Evolutionary conservation across 2,329 filamentous ascomycete genomes (phyloP).

Genomic region (Aphanoascus verrucosus): DNA sequence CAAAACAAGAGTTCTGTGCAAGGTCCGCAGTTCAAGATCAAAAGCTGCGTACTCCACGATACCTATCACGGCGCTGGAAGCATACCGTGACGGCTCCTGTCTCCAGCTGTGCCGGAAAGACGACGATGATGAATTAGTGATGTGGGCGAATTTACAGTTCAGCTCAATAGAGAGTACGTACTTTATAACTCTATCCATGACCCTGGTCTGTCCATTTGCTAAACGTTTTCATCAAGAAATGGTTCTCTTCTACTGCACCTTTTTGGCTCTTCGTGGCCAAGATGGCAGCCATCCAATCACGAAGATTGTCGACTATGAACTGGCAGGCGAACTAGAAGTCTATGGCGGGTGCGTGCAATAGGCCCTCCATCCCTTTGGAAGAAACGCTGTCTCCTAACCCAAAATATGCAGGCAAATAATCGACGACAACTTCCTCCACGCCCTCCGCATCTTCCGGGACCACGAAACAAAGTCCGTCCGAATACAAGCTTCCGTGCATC

Average conservation of each 20-base stretch:
- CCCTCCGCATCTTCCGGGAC: constrained; percentile 46
- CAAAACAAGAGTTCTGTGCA: constrained; percentile 45
- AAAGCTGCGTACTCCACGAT: constrained; percentile 40
- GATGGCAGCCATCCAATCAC: constrained; percentile 35
- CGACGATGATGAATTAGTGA: constrained; percentile 31
- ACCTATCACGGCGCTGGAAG: constrained; percentile 39
- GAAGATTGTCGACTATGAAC: constrained; percentile 40
- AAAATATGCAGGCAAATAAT: constrained; percentile 38
- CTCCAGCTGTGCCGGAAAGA: constrained; percentile 32
- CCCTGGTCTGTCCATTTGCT: constrained; percentile 5
- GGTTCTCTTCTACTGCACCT: constrained; percentile 48
- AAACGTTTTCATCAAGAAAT: constrained; percentile 32
- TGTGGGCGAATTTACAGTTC: constrained; percentile 48
- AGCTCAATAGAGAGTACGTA: constrained; percentile 43
- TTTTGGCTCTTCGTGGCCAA: constrained; percentile 49
- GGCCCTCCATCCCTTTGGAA: background rate
- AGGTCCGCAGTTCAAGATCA: constrained; percentile 33
- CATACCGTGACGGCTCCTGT: constrained; percentile 29
- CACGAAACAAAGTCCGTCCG: constrained; percentile 42
- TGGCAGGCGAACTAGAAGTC: constrained; percentile 38
- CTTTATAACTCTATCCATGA: background rate
- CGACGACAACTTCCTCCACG: constrained; percentile 44
- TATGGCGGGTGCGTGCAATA: constrained; percentile 39
- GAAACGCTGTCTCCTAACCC: background rate
- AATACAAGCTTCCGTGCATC: constrained; percentile 46